A percentile compares a stretch with the other conserved stretches of the same genome.
These are phyloP conservation scores for Camelina hispida DNA, from an alignment of 345 rosid species.

Conservation along the genomic window DNA sequence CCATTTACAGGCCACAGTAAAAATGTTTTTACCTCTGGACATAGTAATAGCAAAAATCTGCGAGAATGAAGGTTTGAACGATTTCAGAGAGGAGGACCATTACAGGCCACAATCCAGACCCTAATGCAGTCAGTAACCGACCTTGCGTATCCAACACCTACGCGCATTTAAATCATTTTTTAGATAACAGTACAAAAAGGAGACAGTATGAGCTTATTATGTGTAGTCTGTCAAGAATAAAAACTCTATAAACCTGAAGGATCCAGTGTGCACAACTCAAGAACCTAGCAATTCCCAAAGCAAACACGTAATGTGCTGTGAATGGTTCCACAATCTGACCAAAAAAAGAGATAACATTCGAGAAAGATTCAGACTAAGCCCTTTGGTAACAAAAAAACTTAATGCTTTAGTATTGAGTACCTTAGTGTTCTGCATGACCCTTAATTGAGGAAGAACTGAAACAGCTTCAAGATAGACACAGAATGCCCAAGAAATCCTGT, in stretches of 20 bases:
- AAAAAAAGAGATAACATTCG: constrained; percentile 5
- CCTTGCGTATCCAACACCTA: constrained; percentile 84
- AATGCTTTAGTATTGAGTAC: constrained; percentile 19
- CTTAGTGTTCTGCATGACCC: constrained; percentile 94
- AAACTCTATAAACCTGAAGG: constrained; percentile 64
- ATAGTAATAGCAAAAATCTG: constrained; percentile 88
- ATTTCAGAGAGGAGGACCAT: constrained; percentile 86
- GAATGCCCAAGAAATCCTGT: constrained; percentile 85
- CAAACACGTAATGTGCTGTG: constrained; percentile 96
- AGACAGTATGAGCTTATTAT: not conserved
- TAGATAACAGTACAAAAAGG: not conserved
- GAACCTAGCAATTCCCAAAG: constrained; percentile 90
- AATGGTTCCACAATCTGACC: constrained; percentile 88
- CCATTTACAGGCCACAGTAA: not conserved
- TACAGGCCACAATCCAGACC: constrained; percentile 88
- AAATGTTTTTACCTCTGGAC: constrained; percentile 56
- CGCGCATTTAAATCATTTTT: not conserved
- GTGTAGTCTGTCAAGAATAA: not conserved
- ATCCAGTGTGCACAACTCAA: constrained; percentile 96
- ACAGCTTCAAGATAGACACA: constrained; percentile 95
- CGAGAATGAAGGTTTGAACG: constrained; percentile 87
- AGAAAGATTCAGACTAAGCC: constrained; percentile 20
- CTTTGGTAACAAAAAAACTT: too few relatives aligned
- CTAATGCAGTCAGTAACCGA: constrained; percentile 70
- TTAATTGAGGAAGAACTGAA: constrained; percentile 84